phyloP scores from a whole-genome alignment of 805 yeast genomes.

The Phaffomyces opuntiae region DNA sequence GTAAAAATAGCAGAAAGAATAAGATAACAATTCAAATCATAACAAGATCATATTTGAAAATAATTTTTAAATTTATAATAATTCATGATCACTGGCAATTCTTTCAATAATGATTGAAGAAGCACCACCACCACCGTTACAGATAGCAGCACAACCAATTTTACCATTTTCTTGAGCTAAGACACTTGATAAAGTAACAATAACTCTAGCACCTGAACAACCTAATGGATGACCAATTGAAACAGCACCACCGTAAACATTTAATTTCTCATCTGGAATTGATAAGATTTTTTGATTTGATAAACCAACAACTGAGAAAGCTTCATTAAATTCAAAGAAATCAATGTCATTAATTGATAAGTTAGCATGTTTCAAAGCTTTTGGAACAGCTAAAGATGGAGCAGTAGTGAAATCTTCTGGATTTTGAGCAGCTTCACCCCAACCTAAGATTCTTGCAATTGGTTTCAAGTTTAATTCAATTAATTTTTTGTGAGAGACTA shows the following conservation, averaged over 20 bases:
- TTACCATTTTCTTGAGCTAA: slow-evolving; percentile 80
- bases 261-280: slow-evolving; percentile 60
- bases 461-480: slow-evolving; percentile 85
- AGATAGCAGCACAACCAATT: slow-evolving; percentile 90
- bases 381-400: slow-evolving; percentile 91
- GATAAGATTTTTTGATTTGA: slow-evolving; percentile 73
- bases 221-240: slow-evolving; percentile 95
- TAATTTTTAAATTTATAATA: slow-evolving; percentile 8
- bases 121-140: slow-evolving; percentile 99
- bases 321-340: slow-evolving; percentile 94
- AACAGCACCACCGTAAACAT: slow-evolving; percentile 93
- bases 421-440: slow-evolving; percentile 98
- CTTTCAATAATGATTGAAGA: slow-evolving; percentile 84
- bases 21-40: too few relatives aligned
- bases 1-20: too few relatives aligned
- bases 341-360: slow-evolving; percentile 63
- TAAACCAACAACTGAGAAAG: slow-evolving; percentile 92
- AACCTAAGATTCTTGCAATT: slow-evolving; percentile 79
- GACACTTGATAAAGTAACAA: slow-evolving; percentile 78
- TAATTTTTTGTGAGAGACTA: slow-evolving; percentile 79
- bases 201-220: slow-evolving; percentile 91
- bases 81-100: slow-evolving; percentile 27
- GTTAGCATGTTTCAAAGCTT: slow-evolving; percentile 86
- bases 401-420: slow-evolving; percentile 96
- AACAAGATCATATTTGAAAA: too few relatives aligned